These are phyloP conservation scores for Cenchrus americanus DNA, from an alignment of 176 grass and related monocot species.

Conservation along the genomic window DNA sequence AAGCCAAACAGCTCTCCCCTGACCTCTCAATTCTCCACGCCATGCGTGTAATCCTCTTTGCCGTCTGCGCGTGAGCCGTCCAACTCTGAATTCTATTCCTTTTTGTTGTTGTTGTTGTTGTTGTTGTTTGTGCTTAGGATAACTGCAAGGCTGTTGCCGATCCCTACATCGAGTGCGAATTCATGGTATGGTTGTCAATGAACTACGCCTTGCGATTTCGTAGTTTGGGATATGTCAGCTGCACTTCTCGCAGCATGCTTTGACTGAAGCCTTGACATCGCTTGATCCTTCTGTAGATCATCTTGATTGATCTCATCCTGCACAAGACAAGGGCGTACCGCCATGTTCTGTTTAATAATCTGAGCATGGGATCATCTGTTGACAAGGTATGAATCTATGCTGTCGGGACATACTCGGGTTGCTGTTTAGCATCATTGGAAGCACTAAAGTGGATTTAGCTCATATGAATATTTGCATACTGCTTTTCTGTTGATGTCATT, in stretches of 20 bases:
- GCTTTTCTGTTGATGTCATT: not conserved
- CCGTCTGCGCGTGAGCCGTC: not conserved
- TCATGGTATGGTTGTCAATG: conserved; percentile 60
- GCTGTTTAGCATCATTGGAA: not conserved
- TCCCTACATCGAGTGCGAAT: conserved; percentile 96
- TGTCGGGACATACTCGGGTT: not conserved
- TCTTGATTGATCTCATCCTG: conserved; percentile 91
- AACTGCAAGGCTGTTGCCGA: conserved; percentile 87
- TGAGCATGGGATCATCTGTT: conserved; percentile 60
- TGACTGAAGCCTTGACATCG: conserved; percentile 1
- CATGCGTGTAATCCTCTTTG: not conserved
- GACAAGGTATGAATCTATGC: conserved; percentile 56
- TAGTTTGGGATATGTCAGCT: not conserved
- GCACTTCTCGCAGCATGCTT: not conserved
- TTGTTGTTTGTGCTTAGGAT: conserved; percentile 42
- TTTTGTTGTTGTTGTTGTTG: too few relatives aligned
- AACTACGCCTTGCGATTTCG: not conserved
- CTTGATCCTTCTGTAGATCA: conserved; percentile 61
- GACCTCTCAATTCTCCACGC: not conserved
- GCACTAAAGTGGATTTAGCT: not conserved
- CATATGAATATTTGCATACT: not conserved
- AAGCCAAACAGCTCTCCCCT: conserved; percentile 19
- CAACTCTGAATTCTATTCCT: not conserved
- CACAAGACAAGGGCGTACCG: conserved; percentile 93
- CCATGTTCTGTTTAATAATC: conserved; percentile 83